phyloP scores from a whole-genome alignment of 768 basidiomycete genomes.

The Lactifluus subvellereus region DNA sequence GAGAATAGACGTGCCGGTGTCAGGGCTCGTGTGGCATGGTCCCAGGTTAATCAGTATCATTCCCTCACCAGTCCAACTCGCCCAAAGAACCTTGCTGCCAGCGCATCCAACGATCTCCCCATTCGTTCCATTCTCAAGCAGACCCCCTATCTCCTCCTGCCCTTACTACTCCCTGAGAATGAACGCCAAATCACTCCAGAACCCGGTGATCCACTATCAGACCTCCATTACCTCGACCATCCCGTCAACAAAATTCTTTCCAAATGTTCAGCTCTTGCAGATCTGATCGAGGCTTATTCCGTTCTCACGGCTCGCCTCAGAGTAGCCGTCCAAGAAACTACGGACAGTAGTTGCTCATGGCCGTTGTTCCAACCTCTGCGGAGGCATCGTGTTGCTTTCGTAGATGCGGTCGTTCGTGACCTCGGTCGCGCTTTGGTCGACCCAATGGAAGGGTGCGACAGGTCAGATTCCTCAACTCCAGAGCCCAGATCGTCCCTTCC shows the following conservation, averaged over 20 bases:
- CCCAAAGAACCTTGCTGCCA: conserved; percentile 18
- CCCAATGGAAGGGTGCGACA: conserved; percentile 34
- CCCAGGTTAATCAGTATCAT: conserved; percentile 46
- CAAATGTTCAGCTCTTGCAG: conserved; percentile 41
- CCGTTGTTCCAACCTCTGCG: conserved; percentile 68
- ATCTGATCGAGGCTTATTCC: conserved; percentile 70
- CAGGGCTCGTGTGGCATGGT: conserved; percentile 44
- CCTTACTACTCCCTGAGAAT: conserved; percentile 36
- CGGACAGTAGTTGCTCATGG: conserved; percentile 57
- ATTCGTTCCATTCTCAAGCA: conserved; percentile 69
- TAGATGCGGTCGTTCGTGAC: conserved; percentile 60
- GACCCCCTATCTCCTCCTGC: conserved; percentile 31
- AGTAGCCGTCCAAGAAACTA: conserved; percentile 35
- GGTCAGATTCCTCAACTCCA: conserved; percentile 3
- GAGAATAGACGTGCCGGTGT: conserved; percentile 35
- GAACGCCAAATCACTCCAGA: conserved; percentile 71
- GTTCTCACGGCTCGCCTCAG: conserved; percentile 62
- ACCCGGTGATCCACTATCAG: conserved; percentile 58
- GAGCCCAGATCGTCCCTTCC: conserved; percentile 38
- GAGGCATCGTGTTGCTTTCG: conserved; percentile 46
- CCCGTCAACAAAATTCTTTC: conserved; percentile 58
- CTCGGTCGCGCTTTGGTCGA: conserved; percentile 58
- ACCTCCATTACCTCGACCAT: conserved; percentile 57
- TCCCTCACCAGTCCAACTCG: conserved; percentile 32
- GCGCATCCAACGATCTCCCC: conserved; percentile 41